Conservation (phyloP, 176 grass and related monocot species). For the Carex scoparia region DNA sequence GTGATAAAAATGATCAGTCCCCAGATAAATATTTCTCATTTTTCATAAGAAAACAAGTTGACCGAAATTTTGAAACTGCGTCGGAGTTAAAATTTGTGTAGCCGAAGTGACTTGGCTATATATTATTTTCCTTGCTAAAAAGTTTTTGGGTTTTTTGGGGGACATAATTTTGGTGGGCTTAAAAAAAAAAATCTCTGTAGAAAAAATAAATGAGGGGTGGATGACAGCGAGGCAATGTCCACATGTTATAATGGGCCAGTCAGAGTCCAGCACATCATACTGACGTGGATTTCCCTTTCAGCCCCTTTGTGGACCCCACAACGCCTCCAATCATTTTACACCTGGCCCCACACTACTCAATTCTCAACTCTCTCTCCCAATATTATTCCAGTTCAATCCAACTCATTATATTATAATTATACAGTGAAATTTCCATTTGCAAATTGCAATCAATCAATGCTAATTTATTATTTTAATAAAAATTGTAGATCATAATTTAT, state of each 20-base stretch:
- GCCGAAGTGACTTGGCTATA: neutral
- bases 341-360: neutral
- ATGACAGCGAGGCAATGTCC: constrained; percentile 39
- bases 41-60: neutral
- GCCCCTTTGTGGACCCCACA: neutral
- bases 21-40: too few species aligned
- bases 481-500: neutral
- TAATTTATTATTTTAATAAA: neutral
- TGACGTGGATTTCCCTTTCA: constrained; percentile 39
- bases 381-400: neutral
- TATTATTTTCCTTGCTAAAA: neutral
- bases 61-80: neutral
- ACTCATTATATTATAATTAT: neutral
- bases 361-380: neutral
- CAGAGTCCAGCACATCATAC: constrained; percentile 31
- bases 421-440: too few species aligned
- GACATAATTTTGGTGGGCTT: neutral
- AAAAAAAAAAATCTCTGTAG: neutral
- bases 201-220: neutral
- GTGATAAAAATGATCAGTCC: too few species aligned
- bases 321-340: neutral
- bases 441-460: neutral
- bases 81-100: neutral
- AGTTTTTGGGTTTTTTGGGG: neutral
- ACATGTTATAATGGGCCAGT: constrained; percentile 23